Evolutionary conservation across 176 grass and related monocot genomes (phyloP), one percentile per base, ranked within the genome.

Genomic region (Carex kokanica): DNA sequence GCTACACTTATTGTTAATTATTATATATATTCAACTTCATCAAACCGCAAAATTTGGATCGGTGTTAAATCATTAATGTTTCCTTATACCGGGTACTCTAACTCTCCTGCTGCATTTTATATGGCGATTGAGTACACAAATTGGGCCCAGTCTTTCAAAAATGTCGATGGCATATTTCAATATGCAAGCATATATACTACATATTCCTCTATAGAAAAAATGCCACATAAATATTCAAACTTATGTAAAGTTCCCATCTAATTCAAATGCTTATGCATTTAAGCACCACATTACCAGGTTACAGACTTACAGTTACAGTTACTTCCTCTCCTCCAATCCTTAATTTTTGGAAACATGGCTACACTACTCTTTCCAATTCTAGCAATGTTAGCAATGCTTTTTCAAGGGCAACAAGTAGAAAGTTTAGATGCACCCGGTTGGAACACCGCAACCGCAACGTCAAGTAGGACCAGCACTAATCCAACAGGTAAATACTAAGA

Each of bases 41-140:
- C 41, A 54, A 82, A 67, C 80, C 80, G 36, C 61, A 40, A 67
- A 82, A 5, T 67, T 51, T 64, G 80, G 80, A 82, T 82, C 58
- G 36, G 34, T 82, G 54, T 51, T 3, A 64, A n/a, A n/a, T 68
- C 13, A 73, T 51, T 57, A 8, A 60, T 60, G 18, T 55, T 53
- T 54, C 49, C 18, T 77, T 17, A 9, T 54, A 49, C 47, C 72
- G 0, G 4, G 4, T n/a, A 8, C 27, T 12, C 24, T 38, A 0
- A 0, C 27, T 55, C 47, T 77, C 73, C 73, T 77, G 4, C 13
- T 17, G 49, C 13, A 29, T 29, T 77, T 3, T 77, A 12, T 54
- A 12, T 40, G 8, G 17, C 36, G 3, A 70, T 27, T 24, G 13
- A 23, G 8, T 23, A 6, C 14, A 13, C 49, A 31, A 77, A 3